Percentiles rank a stretch among this genome's conserved stretches.
These are phyloP conservation scores for Kwoniella sp. DNA, from an alignment of 768 basidiomycete genomes.

Conservation along the genomic window DNA sequence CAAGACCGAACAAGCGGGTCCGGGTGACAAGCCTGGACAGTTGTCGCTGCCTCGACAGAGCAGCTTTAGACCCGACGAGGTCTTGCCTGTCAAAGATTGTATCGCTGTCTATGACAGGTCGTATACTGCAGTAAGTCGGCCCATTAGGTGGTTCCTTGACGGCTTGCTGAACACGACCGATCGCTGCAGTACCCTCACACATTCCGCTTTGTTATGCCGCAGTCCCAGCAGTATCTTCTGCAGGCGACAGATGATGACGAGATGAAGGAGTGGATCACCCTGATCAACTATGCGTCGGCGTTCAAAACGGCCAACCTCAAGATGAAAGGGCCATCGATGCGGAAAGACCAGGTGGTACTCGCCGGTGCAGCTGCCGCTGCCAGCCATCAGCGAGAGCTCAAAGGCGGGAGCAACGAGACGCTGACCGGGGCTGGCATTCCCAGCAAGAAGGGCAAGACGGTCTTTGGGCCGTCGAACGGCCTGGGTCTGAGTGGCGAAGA, in stretches of 20 bases:
- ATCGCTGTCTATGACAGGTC: slow-evolving; percentile 75
- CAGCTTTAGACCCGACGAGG: slow-evolving; percentile 70
- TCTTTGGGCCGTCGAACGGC: slow-evolving; percentile 18
- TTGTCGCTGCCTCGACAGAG: slow-evolving; percentile 50
- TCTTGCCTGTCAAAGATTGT: slow-evolving; percentile 69
- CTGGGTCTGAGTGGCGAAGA: not conserved
- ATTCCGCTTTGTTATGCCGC: slow-evolving; percentile 70
- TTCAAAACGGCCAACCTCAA: slow-evolving; percentile 80
- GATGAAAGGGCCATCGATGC: slow-evolving; percentile 71
- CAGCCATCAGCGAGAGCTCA: slow-evolving; percentile 62
- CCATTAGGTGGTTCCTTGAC: not conserved
- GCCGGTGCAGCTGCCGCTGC: slow-evolving; percentile 81
- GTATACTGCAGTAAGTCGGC: slow-evolving; percentile 65
- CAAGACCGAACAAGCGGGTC: not conserved
- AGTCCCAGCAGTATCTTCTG: slow-evolving; percentile 76
- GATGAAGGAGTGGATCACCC: slow-evolving; percentile 82
- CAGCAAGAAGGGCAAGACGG: slow-evolving; percentile 12
- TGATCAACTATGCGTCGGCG: slow-evolving; percentile 88
- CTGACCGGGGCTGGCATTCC: not conserved
- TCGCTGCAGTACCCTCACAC: slow-evolving; percentile 60
- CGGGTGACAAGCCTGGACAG: slow-evolving; percentile 14
- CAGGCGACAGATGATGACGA: slow-evolving; percentile 67
- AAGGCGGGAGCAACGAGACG: not conserved
- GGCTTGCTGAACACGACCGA: no score
- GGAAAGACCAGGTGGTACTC: slow-evolving; percentile 65